Percentiles rank a stretch among this genome's conserved stretches.
phyloP scores from a whole-genome alignment of 352 stramenopile genomes.

The Phytophthora sansomeana region DNA sequence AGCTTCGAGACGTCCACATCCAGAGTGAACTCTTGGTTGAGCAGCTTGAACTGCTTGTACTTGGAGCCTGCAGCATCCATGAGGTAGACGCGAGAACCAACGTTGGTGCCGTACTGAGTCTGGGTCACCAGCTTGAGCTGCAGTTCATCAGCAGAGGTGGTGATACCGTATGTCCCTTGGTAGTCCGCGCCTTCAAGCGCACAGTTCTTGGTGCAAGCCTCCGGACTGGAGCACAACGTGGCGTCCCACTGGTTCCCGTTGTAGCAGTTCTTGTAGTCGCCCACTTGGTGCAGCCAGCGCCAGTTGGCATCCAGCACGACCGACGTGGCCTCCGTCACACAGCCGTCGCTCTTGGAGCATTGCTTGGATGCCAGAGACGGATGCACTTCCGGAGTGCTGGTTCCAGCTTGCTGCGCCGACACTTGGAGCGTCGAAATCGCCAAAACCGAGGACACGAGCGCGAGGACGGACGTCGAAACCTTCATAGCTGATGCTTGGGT shows the following conservation, averaged over 20 bases:
- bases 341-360: slow-evolving; percentile 53
- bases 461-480: slow-evolving; percentile 10
- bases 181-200: slow-evolving; percentile 76
- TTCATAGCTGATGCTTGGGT: slow-evolving; percentile 31
- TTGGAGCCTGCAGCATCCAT: slow-evolving; percentile 42
- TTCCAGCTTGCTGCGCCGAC: slow-evolving; percentile 57
- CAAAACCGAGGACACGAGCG: slow-evolving; percentile 29
- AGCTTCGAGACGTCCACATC: slow-evolving; percentile 75
- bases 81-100: slow-evolving; percentile 75
- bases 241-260: slow-evolving; percentile 63
- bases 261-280: slow-evolving; percentile 78
- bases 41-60: slow-evolving; percentile 73
- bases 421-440: slow-evolving; percentile 18
- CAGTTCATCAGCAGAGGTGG: slow-evolving; percentile 50
- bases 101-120: slow-evolving; percentile 58
- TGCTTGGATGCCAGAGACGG: slow-evolving; percentile 53
- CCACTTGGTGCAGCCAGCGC: slow-evolving; percentile 74
- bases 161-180: slow-evolving; percentile 70
- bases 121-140: slow-evolving; percentile 67
- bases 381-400: slow-evolving; percentile 55
- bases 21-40: slow-evolving; percentile 80
- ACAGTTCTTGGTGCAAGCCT: slow-evolving; percentile 61
- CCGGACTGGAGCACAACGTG: slow-evolving; percentile 56
- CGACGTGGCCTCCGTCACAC: slow-evolving; percentile 52
- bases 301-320: slow-evolving; percentile 80